A percentile compares a stretch with the other conserved stretches of the same genome.
phyloP scores from a whole-genome alignment of 148 eudicot species.

The Cornus controversa region DNA sequence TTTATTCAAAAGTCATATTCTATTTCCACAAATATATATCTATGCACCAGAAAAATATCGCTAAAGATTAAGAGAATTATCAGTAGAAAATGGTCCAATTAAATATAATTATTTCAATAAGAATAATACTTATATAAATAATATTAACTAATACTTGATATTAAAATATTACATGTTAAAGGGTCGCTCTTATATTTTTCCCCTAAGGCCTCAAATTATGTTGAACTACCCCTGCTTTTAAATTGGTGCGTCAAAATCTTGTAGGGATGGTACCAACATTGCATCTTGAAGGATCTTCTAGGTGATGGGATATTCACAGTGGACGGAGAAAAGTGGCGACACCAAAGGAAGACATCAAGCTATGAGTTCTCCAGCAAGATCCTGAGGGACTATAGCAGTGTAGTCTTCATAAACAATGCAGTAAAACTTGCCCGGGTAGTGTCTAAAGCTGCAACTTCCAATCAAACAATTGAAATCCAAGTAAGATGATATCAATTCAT shows the following conservation, averaged over 20 bases:
- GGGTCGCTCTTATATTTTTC: too few species aligned
- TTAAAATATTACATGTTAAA: too few species aligned
- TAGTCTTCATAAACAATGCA: slow-evolving; percentile 13
- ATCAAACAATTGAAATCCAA: slow-evolving; percentile 20
- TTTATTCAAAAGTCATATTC: too few species aligned
- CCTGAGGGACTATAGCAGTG: slow-evolving; percentile 24
- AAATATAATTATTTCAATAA: too few species aligned
- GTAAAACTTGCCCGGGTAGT: slow-evolving; percentile 11
- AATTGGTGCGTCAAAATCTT: neutral
- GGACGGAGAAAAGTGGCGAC: slow-evolving; percentile 24
- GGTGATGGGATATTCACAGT: slow-evolving; percentile 25
- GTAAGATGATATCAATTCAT: slow-evolving; percentile 8
- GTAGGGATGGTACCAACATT: slow-evolving; percentile 10
- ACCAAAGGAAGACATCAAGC: slow-evolving; percentile 24
- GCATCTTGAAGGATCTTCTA: slow-evolving; percentile 13
- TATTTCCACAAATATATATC: too few species aligned
- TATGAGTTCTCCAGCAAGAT: slow-evolving; percentile 23
- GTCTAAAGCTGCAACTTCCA: slow-evolving; percentile 4
- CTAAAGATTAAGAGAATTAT: too few species aligned
- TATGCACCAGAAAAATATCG: too few species aligned
- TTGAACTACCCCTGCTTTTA: neutral
- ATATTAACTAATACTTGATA: too few species aligned
- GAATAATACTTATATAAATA: too few species aligned
- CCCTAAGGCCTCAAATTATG: too few species aligned
- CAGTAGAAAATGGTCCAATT: too few species aligned